phyloP scores from a whole-genome alignment of 768 basidiomycete species.

The Trametes villosa region DNA sequence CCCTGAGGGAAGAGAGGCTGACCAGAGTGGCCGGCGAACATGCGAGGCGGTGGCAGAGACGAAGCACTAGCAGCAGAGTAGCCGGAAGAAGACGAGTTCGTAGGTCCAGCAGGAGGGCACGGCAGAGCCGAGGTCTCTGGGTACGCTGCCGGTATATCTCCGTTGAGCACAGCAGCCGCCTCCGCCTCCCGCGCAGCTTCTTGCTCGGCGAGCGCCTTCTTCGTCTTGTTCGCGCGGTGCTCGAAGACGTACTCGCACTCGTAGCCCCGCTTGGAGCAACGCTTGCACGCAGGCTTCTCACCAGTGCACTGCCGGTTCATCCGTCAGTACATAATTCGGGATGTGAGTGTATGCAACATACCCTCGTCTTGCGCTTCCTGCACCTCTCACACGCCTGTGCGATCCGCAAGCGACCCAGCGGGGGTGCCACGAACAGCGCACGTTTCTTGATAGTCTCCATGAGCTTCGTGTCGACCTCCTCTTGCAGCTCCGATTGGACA shows the following conservation, averaged over 20 bases:
- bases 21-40: not conserved
- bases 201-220: slow-evolving; percentile 5
- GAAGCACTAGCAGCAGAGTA: slow-evolving; percentile 4
- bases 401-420: not conserved
- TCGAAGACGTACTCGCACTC: slow-evolving; percentile 22
- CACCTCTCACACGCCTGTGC: slow-evolving; percentile 25
- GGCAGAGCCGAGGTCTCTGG: not conserved
- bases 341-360: not conserved
- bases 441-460: slow-evolving; percentile 5
- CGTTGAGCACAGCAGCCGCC: not conserved
- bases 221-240: slow-evolving; percentile 19
- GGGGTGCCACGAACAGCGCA: slow-evolving; percentile 12
- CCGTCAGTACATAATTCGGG: not conserved
- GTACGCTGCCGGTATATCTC: not conserved
- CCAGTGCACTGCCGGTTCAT: slow-evolving; percentile 15
- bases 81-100: slow-evolving; percentile 8
- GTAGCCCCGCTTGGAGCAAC: slow-evolving; percentile 6
- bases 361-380: slow-evolving; percentile 24
- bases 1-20: not conserved
- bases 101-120: not conserved
- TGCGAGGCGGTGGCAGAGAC: slow-evolving; percentile 9
- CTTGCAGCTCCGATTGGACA: not conserved
- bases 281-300: slow-evolving; percentile 13
- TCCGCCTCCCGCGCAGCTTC: not conserved
- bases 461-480: not conserved